phyloP scores from a whole-genome alignment of 2,329 filamentous ascomycete species.

The Pseudofabraea citricarpa region DNA sequence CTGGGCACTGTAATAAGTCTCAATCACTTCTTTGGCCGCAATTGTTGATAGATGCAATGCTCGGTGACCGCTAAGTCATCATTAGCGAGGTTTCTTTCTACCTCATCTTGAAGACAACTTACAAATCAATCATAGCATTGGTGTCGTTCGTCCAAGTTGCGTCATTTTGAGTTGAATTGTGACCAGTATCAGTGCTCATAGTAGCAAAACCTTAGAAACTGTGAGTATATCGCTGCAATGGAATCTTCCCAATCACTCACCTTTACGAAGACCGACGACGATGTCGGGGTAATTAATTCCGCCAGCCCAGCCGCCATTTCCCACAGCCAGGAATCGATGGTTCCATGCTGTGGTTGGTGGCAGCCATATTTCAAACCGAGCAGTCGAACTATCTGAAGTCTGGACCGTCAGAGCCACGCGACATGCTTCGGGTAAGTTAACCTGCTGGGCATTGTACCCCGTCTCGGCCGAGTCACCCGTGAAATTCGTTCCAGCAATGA shows the following conservation, averaged over 20 bases:
- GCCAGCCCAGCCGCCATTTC: slow-evolving; percentile 2
- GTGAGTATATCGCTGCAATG: neutral
- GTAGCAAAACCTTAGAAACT: neutral
- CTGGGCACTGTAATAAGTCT: neutral
- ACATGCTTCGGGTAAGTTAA: neutral
- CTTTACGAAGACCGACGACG: neutral
- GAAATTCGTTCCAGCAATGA: neutral
- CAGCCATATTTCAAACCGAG: neutral
- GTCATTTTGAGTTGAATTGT: slow-evolving; percentile 2
- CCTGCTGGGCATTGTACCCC: neutral
- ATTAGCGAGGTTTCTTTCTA: neutral
- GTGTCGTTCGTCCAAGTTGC: slow-evolving; percentile 1
- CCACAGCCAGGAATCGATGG: slow-evolving; percentile 1
- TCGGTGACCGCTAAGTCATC: neutral
- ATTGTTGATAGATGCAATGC: neutral
- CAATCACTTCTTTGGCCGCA: neutral
- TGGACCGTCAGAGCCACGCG: neutral
- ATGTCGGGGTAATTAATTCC: slow-evolving; percentile 1
- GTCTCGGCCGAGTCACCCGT: neutral
- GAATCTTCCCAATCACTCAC: neutral
- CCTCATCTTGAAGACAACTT: neutral
- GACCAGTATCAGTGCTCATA: slow-evolving; percentile 2
- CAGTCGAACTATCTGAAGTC: neutral
- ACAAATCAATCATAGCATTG: slow-evolving; percentile 1
- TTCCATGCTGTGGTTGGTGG: neutral